Conservation (phyloP, 148 eudicot genomes). For the Heliamphora exappendiculata region DNA sequence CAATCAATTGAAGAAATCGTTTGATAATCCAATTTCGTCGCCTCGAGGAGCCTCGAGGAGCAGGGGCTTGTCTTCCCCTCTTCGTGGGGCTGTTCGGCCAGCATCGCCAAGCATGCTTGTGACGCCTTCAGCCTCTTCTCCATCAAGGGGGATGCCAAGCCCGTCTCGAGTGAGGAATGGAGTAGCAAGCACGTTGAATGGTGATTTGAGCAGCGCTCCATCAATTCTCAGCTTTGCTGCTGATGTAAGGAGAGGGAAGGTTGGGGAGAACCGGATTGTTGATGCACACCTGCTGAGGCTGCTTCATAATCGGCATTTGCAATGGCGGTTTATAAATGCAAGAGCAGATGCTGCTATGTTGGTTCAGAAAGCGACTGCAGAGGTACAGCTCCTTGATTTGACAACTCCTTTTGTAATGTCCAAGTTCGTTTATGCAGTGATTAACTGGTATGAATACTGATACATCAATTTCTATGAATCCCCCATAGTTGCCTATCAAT, state of each 20-base stretch:
- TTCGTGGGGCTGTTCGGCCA: slow-evolving; percentile 41
- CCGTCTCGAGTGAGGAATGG: slow-evolving; percentile 47
- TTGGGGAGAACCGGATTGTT: slow-evolving; percentile 52
- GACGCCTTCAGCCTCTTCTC: slow-evolving; percentile 24
- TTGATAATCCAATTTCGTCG: slow-evolving; percentile 31
- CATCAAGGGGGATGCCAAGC: slow-evolving; percentile 47
- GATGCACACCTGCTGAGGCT: slow-evolving; percentile 65
- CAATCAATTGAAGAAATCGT: slow-evolving; percentile 21
- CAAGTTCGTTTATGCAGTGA: background rate
- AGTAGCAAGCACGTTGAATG: slow-evolving; percentile 13
- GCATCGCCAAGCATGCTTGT: slow-evolving; percentile 25
- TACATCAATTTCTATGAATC: background rate
- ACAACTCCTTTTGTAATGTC: background rate
- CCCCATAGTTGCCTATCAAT: background rate
- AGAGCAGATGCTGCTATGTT: slow-evolving; percentile 47
- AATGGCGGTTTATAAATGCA: slow-evolving; percentile 83
- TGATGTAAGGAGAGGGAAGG: slow-evolving; percentile 53
- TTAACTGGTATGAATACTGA: background rate
- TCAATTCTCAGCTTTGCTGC: slow-evolving; percentile 52
- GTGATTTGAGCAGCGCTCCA: slow-evolving; percentile 25
- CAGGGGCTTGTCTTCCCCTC: slow-evolving; percentile 49
- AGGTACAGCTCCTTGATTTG: slow-evolving; percentile 38
- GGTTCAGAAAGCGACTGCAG: slow-evolving; percentile 36
- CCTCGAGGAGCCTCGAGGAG: slow-evolving; percentile 30
- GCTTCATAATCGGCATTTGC: slow-evolving; percentile 61